A percentile compares a stretch with the other conserved stretches of the same genome.
These are phyloP conservation scores for Hemisphaericaspora xylofermentans DNA, from an alignment of 1,139 yeast species.

Conservation along the genomic window DNA sequence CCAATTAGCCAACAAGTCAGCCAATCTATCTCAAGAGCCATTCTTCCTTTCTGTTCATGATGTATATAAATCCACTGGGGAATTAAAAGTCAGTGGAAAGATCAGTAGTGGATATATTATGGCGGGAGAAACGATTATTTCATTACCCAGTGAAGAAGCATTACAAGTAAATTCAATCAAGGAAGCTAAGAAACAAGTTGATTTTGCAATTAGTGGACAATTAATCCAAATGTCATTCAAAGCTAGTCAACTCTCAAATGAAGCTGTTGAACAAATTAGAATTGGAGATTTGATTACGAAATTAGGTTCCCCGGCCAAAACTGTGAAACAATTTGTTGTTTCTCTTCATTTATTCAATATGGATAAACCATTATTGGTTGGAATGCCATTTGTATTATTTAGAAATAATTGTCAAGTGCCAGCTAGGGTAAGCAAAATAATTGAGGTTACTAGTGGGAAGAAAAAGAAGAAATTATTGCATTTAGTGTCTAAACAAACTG, in stretches of 20 bases:
- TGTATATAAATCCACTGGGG: conserved; percentile 29
- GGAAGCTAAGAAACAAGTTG: conserved; percentile 25
- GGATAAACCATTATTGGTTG: conserved; percentile 73
- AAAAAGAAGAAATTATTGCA: conserved; percentile 60
- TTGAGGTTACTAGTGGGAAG: conserved; percentile 38
- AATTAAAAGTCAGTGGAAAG: conserved; percentile 63
- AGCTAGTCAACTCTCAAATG: conserved; percentile 38
- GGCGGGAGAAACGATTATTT: conserved; percentile 66
- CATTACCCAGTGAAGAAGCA: conserved; percentile 52
- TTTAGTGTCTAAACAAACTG: conserved; percentile 69
- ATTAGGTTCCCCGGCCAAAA: conserved; percentile 43
- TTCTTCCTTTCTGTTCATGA: conserved; percentile 56
- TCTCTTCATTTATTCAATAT: conserved; percentile 68
- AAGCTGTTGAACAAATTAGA: conserved; percentile 48
- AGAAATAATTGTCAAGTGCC: conserved; percentile 80
- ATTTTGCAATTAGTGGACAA: conserved; percentile 68
- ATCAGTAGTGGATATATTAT: conserved; percentile 74
- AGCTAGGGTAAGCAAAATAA: conserved; percentile 61
- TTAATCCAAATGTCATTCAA: conserved; percentile 61
- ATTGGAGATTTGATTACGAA: conserved; percentile 74
- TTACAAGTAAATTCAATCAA: conserved; percentile 35
- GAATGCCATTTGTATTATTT: conserved; percentile 80
- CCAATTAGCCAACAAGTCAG: conserved; percentile 20
- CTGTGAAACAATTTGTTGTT: conserved; percentile 53
- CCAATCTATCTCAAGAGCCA: conserved; percentile 29